Percentiles rank a stretch among this genome's conserved stretches.
These are phyloP conservation scores for Roridomyces roridus DNA, from an alignment of 768 basidiomycete genomes.

Conservation along the genomic window DNA sequence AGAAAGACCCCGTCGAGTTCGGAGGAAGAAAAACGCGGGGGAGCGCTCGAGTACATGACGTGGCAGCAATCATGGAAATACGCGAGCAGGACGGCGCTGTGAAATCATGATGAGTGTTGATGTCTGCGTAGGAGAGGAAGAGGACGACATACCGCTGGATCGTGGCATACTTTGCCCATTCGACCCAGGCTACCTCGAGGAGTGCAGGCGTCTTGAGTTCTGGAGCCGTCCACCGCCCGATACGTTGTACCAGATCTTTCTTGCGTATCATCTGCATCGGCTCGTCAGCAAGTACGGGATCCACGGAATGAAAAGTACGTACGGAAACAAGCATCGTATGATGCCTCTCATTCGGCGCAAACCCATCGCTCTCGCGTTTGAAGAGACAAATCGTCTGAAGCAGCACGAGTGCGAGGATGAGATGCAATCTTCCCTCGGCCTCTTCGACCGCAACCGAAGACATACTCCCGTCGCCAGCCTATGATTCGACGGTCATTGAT, in stretches of 20 bases:
- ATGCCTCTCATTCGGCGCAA: conserved; percentile 45
- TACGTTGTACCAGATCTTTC: conserved; percentile 49
- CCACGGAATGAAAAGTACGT: too few species aligned
- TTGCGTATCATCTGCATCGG: conserved; percentile 62
- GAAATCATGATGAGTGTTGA: too few species aligned
- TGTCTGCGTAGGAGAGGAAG: not conserved
- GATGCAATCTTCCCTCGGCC: conserved; percentile 23
- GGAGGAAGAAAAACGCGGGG: too few species aligned
- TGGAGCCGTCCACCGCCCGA: conserved; percentile 50
- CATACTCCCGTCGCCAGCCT: not conserved
- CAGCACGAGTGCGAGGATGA: conserved; percentile 55
- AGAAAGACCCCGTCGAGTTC: conserved; percentile 57
- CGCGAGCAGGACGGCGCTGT: too few species aligned
- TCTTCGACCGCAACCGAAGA: too few species aligned
- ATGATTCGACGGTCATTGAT: conserved; percentile 2
- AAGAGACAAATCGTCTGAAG: conserved; percentile 64
- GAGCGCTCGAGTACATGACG: too few species aligned
- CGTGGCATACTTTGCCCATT: conserved; percentile 62
- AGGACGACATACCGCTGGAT: conserved; percentile 55
- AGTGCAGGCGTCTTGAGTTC: conserved; percentile 40
- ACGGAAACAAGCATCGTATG: conserved; percentile 67
- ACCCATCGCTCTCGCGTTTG: conserved; percentile 43
- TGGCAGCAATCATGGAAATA: too few species aligned
- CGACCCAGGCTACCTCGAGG: conserved; percentile 54
- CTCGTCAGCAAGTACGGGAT: too few species aligned